Base-by-base conservation (phyloP, 192 early-diverging fungal genomes). In the Physocladia obscura region DNA sequence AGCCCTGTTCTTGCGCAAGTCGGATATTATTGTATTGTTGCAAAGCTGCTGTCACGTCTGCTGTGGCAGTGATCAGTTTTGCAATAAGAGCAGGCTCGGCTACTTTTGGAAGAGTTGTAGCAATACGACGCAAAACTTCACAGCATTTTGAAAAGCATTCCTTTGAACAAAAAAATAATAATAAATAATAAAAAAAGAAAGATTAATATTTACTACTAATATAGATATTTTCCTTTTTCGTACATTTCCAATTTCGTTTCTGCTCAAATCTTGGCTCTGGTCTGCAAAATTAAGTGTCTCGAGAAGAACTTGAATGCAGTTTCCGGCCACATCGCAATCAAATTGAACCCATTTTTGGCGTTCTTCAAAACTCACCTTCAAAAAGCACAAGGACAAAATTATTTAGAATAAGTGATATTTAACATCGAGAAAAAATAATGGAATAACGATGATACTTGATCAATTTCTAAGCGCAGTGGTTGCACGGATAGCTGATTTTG, bases 1-100 rank as follows among this genome's bases (percentile, higher is more conserved):
- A n/a, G n/a, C n/a, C n/a, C n/a, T n/a, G n/a, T n/a, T n/a, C n/a
- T n/a, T n/a, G n/a, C n/a, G n/a, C n/a, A n/a, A n/a, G n/a, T n/a
- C n/a, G n/a, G n/a, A 27, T 27, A 26, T 49, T 51, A 26, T 61
- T 56, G 61, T 54, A 72, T 27, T 51, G 49, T 1, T 72, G 60
- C 47, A 72, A 31, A 5, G 60, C 70, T 15, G 5, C 60, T 22
- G 31, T 37, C 31, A 72, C 27, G 21, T 57, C 35, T 19, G 31
- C 4, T 32, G 62, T 72, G 4, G 48, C 6, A 24, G 44, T 40
- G 17, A 73, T 29, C 3, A 73, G 62, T 36, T 73, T 64, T n/a
- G 59, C 70, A 19, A 67, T 22, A 5, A 73, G 39, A n/a, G 64
- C 71, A 30, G 62, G 51, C 50, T 73, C 71, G 13, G 24, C 22